These are phyloP conservation scores for Achaetomiella virescens DNA, from an alignment of 495 filamentous ascomycete genomes.

Conservation along the genomic window DNA sequence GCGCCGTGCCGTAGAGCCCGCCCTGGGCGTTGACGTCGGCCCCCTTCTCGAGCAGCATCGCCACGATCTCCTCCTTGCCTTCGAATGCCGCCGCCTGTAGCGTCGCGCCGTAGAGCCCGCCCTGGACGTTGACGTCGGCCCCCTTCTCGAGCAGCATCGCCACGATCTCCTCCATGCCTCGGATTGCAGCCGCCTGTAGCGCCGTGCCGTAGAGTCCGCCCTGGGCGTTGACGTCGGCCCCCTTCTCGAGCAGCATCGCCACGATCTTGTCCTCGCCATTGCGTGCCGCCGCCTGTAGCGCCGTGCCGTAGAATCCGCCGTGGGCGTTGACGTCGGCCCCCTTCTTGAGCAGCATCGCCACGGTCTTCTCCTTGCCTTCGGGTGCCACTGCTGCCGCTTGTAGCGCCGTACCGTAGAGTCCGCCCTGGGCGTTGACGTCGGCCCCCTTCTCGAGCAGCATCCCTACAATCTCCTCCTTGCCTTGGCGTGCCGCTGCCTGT, in stretches of 20 bases:
- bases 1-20: not conserved
- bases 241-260: not conserved
- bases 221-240: not conserved
- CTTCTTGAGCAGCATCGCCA: not conserved
- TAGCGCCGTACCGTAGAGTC: not conserved
- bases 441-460: not conserved
- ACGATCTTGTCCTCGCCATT: not conserved
- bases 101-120: not conserved
- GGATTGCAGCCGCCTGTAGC: not conserved
- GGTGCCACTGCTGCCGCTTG: not conserved
- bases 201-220: not conserved
- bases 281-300: not conserved
- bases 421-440: not conserved
- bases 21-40: not conserved
- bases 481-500: not conserved
- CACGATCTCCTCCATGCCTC: not conserved
- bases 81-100: not conserved
- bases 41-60: not conserved
- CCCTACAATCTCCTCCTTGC: not conserved
- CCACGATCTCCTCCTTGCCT: not conserved
- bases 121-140: not conserved
- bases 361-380: not conserved
- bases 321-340: constrained; percentile 1
- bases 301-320: not conserved
- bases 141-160: not conserved